Base-by-base conservation (phyloP, 345 rosid genomes). In the Eucalyptus curtisii region DNA sequence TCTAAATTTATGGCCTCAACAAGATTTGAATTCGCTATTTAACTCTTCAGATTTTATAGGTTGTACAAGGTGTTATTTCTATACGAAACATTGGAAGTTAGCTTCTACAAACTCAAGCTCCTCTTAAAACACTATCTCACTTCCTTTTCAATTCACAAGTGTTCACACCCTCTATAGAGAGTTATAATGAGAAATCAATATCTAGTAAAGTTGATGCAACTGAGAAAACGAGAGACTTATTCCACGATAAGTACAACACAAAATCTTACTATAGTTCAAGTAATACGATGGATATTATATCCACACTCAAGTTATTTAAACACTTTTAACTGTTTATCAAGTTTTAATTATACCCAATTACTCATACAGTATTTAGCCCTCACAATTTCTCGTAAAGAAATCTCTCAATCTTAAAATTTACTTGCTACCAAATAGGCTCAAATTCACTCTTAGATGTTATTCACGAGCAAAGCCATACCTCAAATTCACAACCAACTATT, bases 321-420 rank as follows among this genome's bases (percentile, higher is more conserved):
- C 1, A 37, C 42, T 17, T 3, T 33, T 0, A 37, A 10, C 13
- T 68, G 0, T 17, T 68, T 68, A 1, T 0, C 24, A 17, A 68
- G 1, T 5, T 10, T 10, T 4, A 64, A n/a, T 66, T 16, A 68
- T 33, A 66, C 10, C 1, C 3, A 4, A 61, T 15, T 7, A 66
- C 11, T 15, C 20, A 1, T 15, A 3, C 4, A 9, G 2, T 16
- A 2, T 68, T 68, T 31, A 68, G 12, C 7, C 1, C 11, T 68
- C 7, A 2, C 13, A 33, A 68, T 33, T 33, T 37, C 44, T 68
- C 42, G 3, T 7, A 3, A 9, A 68, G 11, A 24, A 68, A n/a
- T 64, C 12, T 66, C 42, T 68, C 4, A 33, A 68, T 33, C 7
- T 68, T 68, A 33, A 66, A 66, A 66, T n/a, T n/a, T 66, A 33